Base-by-base conservation (phyloP, 2,329 filamentous ascomycete genomes). In the Monascus ruber region DNA sequence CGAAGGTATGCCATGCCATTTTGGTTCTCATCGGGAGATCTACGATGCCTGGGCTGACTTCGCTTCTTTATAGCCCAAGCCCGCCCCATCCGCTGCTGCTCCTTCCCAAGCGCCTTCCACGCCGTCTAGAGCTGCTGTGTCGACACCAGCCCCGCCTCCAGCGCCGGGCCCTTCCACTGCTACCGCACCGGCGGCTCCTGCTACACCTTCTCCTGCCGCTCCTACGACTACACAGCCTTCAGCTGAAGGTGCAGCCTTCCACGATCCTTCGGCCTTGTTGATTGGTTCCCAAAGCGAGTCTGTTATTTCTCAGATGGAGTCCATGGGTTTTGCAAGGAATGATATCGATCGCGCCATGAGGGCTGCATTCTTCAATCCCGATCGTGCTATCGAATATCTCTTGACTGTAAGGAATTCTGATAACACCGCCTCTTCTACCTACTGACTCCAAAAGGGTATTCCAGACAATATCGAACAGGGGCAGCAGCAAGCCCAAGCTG, bases 331-430 rank as follows among this genome's bases (percentile, higher is more conserved):
- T 52, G 78, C 85, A 55, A 77, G 88, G 56, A 71, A 78, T 38
- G 83, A 94, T 58, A 94, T 95, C 50, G 87, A 95, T 52, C 78
- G 83, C 35, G 91, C 91, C 37, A 91, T 98, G 82, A 84, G 89
- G 56, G 91, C 91, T 47, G 91, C 91, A 9, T 98, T 85, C 65
- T 93, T 83, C 73, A 98, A 98, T 68, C 87, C 89, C 9, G 89
- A 96, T 63, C 86, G 91, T 53, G 91, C 91, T 39, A 89, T 98
- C 41, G 91, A 98, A 63, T 98, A 98, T 57, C 77, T 98, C 8
- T 63, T 98, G 57, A 94, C 69, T 51, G 86, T 91, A 63, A 65
- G 81, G 69, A 38, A 32, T 39, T n/a, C 27, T 11, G 25, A 33
- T 31, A 6, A 26, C n/a, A 33, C n/a, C n/a, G 26, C 25, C 32